Base-by-base conservation (phyloP, 371 early-diverging fungal genomes). In the Mucor lusitanicus region DNA sequence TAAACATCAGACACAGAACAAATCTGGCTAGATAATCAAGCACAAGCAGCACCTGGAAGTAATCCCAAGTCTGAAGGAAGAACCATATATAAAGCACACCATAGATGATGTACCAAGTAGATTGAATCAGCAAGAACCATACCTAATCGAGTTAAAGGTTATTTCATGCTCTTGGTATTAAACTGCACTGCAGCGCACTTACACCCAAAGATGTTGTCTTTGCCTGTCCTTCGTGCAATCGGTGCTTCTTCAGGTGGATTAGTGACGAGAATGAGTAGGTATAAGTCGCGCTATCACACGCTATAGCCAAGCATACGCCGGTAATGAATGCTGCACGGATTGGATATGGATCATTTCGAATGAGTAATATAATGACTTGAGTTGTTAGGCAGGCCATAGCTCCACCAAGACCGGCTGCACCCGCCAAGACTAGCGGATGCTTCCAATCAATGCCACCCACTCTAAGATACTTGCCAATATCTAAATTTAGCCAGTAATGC, bases 121-220 rank as follows among this genome's bases (percentile, higher is more conserved):
- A 23, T 62, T 72, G 61, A 42, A 72, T 68, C 6, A 50, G 5
- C 21, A 72, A 19, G 48, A 64, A 65, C 64, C 65, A 72, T 17
- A 72, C 59, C 68, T 72, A 62, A 28, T 44, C 23, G 11, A 56
- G 9, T 5, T 27, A 54, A 53, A 28, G 28, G 30, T 33, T 54
- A 57, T 2, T 27, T 44, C 37, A 61, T 50, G 35, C 13, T 25
- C 19, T 21, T 64, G 25, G 19, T 25, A 62, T 4, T 3, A 19
- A 55, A 28, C 30, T 19, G n/a, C n/a, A 17, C 42, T 27, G 1
- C 12, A 25, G 8, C 27, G 13, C 37, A 37, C 55, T 59, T 73
- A 73, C 73, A 28, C 73, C 73, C 15, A 68, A 48, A 2, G 73
- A 63, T 7, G 73, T 63, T 40, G 73, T 69, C 48, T 46, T 64